Conservation (phyloP, 169 alveolate species). For the Plasmodium gaboni region DNA sequence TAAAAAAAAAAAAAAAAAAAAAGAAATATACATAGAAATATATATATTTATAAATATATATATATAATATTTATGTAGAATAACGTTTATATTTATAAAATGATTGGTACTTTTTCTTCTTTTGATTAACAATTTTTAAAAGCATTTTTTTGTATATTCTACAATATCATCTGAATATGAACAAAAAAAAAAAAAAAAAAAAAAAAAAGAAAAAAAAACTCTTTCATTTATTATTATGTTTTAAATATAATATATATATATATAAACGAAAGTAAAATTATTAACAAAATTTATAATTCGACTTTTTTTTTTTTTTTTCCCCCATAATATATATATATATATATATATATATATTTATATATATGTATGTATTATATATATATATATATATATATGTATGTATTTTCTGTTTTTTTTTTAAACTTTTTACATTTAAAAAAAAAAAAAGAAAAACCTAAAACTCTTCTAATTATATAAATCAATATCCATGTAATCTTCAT, state of each 20-base stretch:
- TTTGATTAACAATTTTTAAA: constrained; percentile 2
- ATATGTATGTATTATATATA: background rate
- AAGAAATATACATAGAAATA: too few species aligned
- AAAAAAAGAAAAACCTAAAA: background rate
- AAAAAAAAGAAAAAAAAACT: background rate
- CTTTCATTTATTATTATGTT: background rate
- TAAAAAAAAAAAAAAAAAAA: too few species aligned
- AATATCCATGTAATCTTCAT: constrained; percentile 1
- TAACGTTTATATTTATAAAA: too few species aligned
- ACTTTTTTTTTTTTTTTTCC: too few species aligned
- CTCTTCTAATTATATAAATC: background rate
- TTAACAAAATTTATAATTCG: background rate
- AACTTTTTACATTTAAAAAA: constrained; percentile 4
- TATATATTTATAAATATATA: too few species aligned
- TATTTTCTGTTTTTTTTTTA: background rate
- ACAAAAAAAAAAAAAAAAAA: background rate
- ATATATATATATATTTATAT: background rate
- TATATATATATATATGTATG: background rate
- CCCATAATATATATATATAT: too few species aligned
- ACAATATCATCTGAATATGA: background rate
- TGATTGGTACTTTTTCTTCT: background rate
- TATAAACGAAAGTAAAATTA: background rate
- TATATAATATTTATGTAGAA: too few species aligned
- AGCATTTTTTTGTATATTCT: background rate
- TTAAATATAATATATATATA: constrained; percentile 1